Conservation (phyloP, 2,329 filamentous ascomycete genomes). For the Claviceps digitariae region DNA sequence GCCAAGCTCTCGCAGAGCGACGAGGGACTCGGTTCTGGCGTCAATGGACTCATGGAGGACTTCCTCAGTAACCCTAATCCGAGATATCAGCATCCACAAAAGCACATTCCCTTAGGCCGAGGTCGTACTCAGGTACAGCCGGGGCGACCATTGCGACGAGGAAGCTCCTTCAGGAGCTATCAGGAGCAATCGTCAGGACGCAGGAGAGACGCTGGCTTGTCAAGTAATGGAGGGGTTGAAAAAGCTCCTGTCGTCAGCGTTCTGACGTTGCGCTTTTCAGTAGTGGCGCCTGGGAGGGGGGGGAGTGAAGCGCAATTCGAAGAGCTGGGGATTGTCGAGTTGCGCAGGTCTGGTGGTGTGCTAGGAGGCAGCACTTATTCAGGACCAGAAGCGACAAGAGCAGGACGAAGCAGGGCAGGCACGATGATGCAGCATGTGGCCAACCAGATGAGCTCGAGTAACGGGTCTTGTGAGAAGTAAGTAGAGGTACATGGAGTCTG, state of each 20-base stretch:
- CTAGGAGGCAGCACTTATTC: too few relatives aligned
- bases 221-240: neutral
- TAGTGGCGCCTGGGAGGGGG: neutral
- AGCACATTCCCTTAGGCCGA: neutral
- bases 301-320: neutral
- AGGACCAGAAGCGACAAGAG: neutral
- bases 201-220: neutral
- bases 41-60: slow-evolving; percentile 84
- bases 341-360: neutral
- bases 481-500: too few relatives aligned
- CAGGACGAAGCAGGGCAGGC: neutral
- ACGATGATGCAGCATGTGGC: neutral
- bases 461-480: neutral
- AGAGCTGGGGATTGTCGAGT: neutral
- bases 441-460: neutral
- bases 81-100: slow-evolving; percentile 10
- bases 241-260: neutral
- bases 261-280: neutral
- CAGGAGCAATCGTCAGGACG: neutral
- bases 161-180: slow-evolving; percentile 5
- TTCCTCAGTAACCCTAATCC: slow-evolving; percentile 75
- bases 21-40: slow-evolving; percentile 77
- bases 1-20: slow-evolving; percentile 78
- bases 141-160: slow-evolving; percentile 52
- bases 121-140: slow-evolving; percentile 58